Evolutionary conservation across 2,329 filamentous ascomycete genomes (phyloP), one percentile per base, ranked within the genome.

Genomic region (Rutstroemia sp.): DNA sequence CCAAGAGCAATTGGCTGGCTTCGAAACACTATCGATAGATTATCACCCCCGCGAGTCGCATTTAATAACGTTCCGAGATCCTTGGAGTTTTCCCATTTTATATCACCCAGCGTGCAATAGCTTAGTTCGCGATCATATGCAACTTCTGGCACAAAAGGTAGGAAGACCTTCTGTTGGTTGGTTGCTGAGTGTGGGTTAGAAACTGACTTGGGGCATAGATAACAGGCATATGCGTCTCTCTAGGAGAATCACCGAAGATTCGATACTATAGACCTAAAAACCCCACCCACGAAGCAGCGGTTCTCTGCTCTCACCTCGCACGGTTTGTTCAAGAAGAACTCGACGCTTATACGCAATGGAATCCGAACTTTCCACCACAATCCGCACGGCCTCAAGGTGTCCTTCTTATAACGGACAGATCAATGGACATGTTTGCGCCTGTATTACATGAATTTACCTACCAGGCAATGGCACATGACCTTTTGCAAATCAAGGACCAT

Each of bases 391-490:
- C 92, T 6, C 86, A 89, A 61, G 89, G 89, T 41, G 83, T 91
- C 0, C 80, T 99, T 0, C 77, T 96, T 66, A 87, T 99, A 59
- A 89, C 91, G 1, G 94, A 97, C 70, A 83, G 94, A 60, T 89
- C 91, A 7, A 94, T 99, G 87, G 94, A 99, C 70, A 73, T 96
- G 3, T 83, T 87, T 73, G 86, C 92, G 0, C 94, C 94, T 1
- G 74, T 97, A 10, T 69, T 97, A 4, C 94, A 99, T 72, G 94
- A 99, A 67, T 96, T 99, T 69, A 96, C 94, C 12, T 99, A 97
- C 70, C 94, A 99, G 72, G 91, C 94, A 51, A 97, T 99, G 92
- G 92, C 90, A 3, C 89, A 96, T 71, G 94, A 99, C 69, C 76
- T 99, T 8, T 75, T 99, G 30, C 87, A 88, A 0, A 90, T 99